Evolutionary conservation across 768 basidiomycete species (phyloP), one percentile per base, ranked within the genome.

Genomic region (Lenzites betulinus): DNA sequence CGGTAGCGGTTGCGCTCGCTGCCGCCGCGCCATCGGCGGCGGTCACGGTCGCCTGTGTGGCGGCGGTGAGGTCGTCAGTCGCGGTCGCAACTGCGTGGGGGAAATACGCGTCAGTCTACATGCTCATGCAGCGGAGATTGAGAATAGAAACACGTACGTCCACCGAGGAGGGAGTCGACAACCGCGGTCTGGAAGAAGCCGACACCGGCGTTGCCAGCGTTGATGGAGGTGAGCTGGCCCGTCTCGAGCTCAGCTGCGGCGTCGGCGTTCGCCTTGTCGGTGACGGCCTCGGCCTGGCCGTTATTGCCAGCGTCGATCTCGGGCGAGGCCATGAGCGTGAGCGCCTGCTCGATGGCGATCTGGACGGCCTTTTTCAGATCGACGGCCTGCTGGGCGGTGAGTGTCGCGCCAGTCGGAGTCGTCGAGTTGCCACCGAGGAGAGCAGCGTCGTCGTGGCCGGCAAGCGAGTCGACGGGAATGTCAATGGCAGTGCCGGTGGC

Each of bases 151-250:
- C 33, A 62, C 51, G 72, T 65, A 69, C 68, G 43, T 41, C 58
- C 56, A 16, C 68, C 68, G 25, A 69, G 60, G 39, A 69, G 64
- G 13, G 63, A 60, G 50, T 67, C 53, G 62, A 67, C 64, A 20
- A 62, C 63, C 26, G 60, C 66, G 50, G 68, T 69, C 50, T 66
- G 52, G 53, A 58, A 57, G 38, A 46, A 35, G 41, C 58, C 64
- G 23, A 69, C 68, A 52, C 68, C 68, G 36, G 66, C 68, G 56
- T 69, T 69, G 41, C 68, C 68, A 46, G 60, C 41, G 56, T 69
- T 69, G 54, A 69, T 64, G 28, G 66, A 64, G 20, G 66, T 69
- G 38, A 26, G n/a, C 49, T 50, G 15, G 51, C 51, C 51, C 12
- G 20, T 1, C 35, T 36, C 22, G 36, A 38, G 36, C 3, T 54